These are phyloP conservation scores for Lepiota brunneoincarnata DNA, from an alignment of 768 basidiomycete genomes.

Conservation along the genomic window DNA sequence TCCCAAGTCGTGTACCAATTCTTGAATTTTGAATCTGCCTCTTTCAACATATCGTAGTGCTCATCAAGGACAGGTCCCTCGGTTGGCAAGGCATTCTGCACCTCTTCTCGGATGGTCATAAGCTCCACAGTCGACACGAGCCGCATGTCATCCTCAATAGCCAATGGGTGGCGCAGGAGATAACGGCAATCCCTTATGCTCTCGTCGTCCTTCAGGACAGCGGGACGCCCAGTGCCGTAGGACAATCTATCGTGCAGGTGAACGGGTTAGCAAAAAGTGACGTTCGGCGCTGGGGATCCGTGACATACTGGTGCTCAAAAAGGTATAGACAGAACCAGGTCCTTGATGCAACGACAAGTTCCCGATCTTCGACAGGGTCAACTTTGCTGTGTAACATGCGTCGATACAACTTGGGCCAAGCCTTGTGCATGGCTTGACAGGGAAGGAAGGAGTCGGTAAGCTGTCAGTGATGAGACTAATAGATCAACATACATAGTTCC, in stretches of 20 bases:
- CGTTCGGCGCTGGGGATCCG: not conserved
- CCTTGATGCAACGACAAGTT: slow-evolving; percentile 77
- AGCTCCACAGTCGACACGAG: slow-evolving; percentile 93
- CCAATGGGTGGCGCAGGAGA: slow-evolving; percentile 81
- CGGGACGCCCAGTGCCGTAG: slow-evolving; percentile 91
- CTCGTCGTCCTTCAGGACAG: slow-evolving; percentile 90
- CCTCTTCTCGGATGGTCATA: slow-evolving; percentile 83
- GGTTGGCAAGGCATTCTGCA: slow-evolving; percentile 78
- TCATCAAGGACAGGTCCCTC: slow-evolving; percentile 72
- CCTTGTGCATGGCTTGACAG: slow-evolving; percentile 77
- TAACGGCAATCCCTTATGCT: slow-evolving; percentile 80
- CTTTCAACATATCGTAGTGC: slow-evolving; percentile 68
- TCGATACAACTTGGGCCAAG: slow-evolving; percentile 80
- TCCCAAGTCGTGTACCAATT: slow-evolving; percentile 85
- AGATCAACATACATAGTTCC: slow-evolving; percentile 69
- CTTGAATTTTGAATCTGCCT: slow-evolving; percentile 75
- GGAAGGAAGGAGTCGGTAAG: not conserved
- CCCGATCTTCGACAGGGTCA: slow-evolving; percentile 61
- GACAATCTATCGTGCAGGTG: slow-evolving; percentile 60
- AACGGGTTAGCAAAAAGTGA: not conserved
- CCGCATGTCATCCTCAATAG: slow-evolving; percentile 92
- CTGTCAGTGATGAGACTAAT: not conserved
- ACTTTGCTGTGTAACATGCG: slow-evolving; percentile 72
- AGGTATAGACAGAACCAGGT: slow-evolving; percentile 94
- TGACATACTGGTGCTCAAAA: slow-evolving; percentile 87